These are phyloP conservation scores for Sporothrix pallida DNA, from an alignment of 2,329 filamentous ascomycete genomes.

Conservation along the genomic window DNA sequence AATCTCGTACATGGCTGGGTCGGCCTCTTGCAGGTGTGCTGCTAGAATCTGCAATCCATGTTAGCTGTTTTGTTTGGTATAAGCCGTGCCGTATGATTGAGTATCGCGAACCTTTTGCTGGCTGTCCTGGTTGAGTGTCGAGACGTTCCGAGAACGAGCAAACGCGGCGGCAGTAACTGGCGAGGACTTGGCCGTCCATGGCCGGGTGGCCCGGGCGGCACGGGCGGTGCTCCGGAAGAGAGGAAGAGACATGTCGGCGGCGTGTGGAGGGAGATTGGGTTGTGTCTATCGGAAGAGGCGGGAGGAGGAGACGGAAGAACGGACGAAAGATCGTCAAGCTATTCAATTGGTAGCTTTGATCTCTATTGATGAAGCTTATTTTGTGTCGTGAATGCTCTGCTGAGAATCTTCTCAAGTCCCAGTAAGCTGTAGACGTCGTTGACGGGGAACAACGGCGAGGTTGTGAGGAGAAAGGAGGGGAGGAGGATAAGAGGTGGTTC, in stretches of 20 bases:
- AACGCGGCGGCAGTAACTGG: slow-evolving; percentile 36
- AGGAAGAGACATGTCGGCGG: slow-evolving; percentile 53
- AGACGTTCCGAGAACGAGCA: slow-evolving; percentile 49
- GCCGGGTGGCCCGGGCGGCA: slow-evolving; percentile 50
- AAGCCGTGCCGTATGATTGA: too few species aligned
- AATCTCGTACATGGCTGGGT: slow-evolving; percentile 85
- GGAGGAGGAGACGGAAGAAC: neutral
- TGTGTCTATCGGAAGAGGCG: neutral
- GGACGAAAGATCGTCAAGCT: neutral
- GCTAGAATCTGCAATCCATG: slow-evolving; percentile 69
- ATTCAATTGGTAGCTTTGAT: slow-evolving; percentile 9
- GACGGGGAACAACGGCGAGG: slow-evolving; percentile 2
- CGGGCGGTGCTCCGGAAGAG: slow-evolving; percentile 56
- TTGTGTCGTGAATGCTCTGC: neutral
- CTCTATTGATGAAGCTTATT: neutral
- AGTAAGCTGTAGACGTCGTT: neutral
- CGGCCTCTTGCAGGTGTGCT: slow-evolving; percentile 78
- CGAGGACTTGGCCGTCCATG: slow-evolving; percentile 43
- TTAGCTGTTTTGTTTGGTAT: slow-evolving; percentile 31
- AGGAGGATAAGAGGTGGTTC: slow-evolving; percentile 12
- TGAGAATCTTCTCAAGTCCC: neutral
- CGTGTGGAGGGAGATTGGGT: neutral
- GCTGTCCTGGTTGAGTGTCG: slow-evolving; percentile 57
- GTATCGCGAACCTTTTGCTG: slow-evolving; percentile 61
- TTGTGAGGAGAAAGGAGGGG: neutral